Evolutionary conservation across 1,284 basidiomycete genomes (phyloP), one percentile per base, ranked within the genome.

Genomic region (Cutaneotrichosporon dermatis): DNA sequence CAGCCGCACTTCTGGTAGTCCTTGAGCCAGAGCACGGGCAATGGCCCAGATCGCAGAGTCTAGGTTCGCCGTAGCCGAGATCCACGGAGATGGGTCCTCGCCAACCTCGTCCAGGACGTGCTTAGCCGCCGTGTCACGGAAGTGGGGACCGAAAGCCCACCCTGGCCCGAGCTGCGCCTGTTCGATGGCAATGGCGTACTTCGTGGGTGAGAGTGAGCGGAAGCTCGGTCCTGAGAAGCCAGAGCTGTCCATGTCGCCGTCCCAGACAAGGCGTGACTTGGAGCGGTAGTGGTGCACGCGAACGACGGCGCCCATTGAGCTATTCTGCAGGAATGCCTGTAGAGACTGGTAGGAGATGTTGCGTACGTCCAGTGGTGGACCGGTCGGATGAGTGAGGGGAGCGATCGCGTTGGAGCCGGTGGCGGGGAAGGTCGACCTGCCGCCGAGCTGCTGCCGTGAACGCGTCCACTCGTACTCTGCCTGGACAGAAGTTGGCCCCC

Each of bases 41-140:
- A 69, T 60, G 16, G 68, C 63, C 65, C 67, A 72, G n/a, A 73
- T 58, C 1, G 53, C 57, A 66, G 67, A 71, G 16, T 60, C 50
- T 13, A 72, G 59, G 43, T 53, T 51, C 2, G 41, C 11, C 2
- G 63, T 62, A 2, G 61, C 60, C 8, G 63, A 66, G 16, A 74
- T 69, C 71, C 72, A 74, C 2, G 66, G 50, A n/a, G 37, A 25
- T 7, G 15, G 6, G 37, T 51, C 50, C 6, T 51, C 36, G 11
- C 11, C 39, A n/a, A 2, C 16, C 3, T 41, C 15, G 35, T 36
- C 49, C 12, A 39, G 11, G 51, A 52, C 13, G 40, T 52, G 51
- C 39, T 33, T 8, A 0, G 39, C 25, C 1, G 51, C 51, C 8
- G 12, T 34, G 25, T 42, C 40, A 0, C n/a, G 25, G 2, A 43